Conservation (phyloP, 1,139 yeast genomes). For the Oligophagozyma castellii region DNA sequence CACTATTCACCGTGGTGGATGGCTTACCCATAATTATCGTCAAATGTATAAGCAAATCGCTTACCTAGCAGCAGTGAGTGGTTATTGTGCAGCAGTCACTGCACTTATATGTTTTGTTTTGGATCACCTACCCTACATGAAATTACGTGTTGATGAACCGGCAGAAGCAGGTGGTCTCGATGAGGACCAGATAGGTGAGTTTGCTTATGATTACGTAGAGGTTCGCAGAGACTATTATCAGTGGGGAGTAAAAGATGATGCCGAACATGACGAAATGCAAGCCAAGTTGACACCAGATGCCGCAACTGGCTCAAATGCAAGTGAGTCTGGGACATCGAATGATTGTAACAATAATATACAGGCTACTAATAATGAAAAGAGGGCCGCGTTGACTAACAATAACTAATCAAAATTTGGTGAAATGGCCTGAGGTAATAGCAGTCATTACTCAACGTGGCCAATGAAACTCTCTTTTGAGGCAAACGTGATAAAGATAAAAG, state of each 20-base stretch:
- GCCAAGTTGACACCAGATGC: no score
- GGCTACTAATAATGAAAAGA: no score
- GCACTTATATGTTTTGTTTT: constrained; percentile 61
- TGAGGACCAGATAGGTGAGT: constrained; percentile 95
- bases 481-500: no score
- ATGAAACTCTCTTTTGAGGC: no score
- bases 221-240: constrained; percentile 86
- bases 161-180: constrained; percentile 87
- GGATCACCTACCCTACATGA: constrained; percentile 69
- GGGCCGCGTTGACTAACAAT: no score
- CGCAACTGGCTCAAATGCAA: no score
- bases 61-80: constrained; percentile 60
- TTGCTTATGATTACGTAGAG: constrained; percentile 96
- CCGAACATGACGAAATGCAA: constrained; percentile 1
- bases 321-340: no score
- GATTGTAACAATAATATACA: no score
- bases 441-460: no score
- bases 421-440: no score
- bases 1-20: constrained; percentile 79
- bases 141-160: constrained; percentile 66
- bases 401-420: no score
- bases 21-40: constrained; percentile 82
- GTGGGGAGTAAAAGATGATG: constrained; percentile 32
- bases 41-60: constrained; percentile 86
- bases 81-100: constrained; percentile 69